Evolutionary conservation across 2,329 filamentous ascomycete species (phyloP).

Genomic region (Parastagonospora avenae): DNA sequence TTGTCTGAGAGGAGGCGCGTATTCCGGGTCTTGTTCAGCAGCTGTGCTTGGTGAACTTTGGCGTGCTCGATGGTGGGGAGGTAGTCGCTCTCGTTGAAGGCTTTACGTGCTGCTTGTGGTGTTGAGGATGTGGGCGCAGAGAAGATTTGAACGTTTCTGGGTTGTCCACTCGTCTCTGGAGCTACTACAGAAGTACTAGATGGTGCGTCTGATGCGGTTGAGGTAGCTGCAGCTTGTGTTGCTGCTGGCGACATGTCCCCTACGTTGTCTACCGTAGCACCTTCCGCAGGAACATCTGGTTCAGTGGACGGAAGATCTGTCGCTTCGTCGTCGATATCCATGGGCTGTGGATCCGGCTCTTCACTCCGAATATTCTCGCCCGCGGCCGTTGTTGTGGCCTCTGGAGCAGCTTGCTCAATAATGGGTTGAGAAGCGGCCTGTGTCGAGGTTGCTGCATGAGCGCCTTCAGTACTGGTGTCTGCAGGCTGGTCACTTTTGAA

Average conservation of each 20-base stretch:
- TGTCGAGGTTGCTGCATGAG: constrained; percentile 32
- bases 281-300: constrained; percentile 18
- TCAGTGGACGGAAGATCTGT: constrained; percentile 13
- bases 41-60: constrained; percentile 72
- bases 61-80: constrained; percentile 76
- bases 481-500: constrained; percentile 60
- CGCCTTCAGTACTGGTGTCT: constrained; percentile 31
- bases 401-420: constrained; percentile 26
- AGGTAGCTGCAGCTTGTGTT: constrained; percentile 27
- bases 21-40: constrained; percentile 81
- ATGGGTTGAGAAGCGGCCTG: constrained; percentile 33
- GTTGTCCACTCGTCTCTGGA: constrained; percentile 16
- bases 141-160: constrained; percentile 71
- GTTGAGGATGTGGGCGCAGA: constrained; percentile 75
- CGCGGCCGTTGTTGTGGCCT: constrained; percentile 29
- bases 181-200: constrained; percentile 14
- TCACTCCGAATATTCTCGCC: constrained; percentile 28
- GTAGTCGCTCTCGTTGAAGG: constrained; percentile 76
- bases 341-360: constrained; percentile 33
- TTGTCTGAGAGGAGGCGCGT: constrained; percentile 83
- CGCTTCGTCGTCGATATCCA: constrained; percentile 37
- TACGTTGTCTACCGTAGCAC: constrained; percentile 15
- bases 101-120: constrained; percentile 72
- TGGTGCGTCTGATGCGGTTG: constrained; percentile 21
- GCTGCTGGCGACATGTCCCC: constrained; percentile 25